A percentile compares a stretch with the other conserved stretches of the same genome.
These are phyloP conservation scores for Fusarium oxysporum DNA, from an alignment of 2,329 filamentous ascomycete species.

Conservation along the genomic window DNA sequence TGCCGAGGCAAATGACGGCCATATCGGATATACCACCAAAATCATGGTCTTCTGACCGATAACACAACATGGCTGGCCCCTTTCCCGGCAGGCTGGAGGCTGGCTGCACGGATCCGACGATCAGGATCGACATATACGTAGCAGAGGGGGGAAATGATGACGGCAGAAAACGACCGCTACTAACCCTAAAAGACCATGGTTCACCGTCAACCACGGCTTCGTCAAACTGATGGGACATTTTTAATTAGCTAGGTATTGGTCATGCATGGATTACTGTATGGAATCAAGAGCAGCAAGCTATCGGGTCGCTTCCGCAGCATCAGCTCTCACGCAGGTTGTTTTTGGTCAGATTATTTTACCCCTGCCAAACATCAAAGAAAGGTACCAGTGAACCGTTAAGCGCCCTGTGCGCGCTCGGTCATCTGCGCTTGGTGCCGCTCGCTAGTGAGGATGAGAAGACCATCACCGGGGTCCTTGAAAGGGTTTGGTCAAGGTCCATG, in stretches of 20 bases:
- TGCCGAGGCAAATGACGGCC: conserved; percentile 16
- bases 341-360: conserved; percentile 17
- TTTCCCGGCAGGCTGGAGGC: conserved; percentile 39
- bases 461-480: conserved; percentile 34
- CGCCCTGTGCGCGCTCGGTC: conserved; percentile 48
- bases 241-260: neutral
- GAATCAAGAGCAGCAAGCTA: conserved; percentile 34
- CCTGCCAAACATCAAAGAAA: conserved; percentile 20
- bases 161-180: conserved; percentile 26
- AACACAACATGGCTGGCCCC: conserved; percentile 13
- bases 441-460: conserved; percentile 34
- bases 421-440: conserved; percentile 47
- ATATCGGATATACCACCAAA: conserved; percentile 19
- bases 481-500: conserved; percentile 33
- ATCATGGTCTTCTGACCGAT: conserved; percentile 35
- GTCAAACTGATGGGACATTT: conserved; percentile 5
- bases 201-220: conserved; percentile 30
- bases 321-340: conserved; percentile 12
- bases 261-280: conserved; percentile 7
- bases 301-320: conserved; percentile 32
- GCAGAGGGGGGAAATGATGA: conserved; percentile 41
- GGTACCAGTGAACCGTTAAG: conserved; percentile 28
- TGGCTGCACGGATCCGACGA: conserved; percentile 44
- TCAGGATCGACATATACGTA: conserved; percentile 42
- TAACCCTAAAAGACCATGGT: conserved; percentile 30